Conservation (phyloP, 2,329 filamentous ascomycete genomes). For the Neocatenulostroma microsporum region DNA sequence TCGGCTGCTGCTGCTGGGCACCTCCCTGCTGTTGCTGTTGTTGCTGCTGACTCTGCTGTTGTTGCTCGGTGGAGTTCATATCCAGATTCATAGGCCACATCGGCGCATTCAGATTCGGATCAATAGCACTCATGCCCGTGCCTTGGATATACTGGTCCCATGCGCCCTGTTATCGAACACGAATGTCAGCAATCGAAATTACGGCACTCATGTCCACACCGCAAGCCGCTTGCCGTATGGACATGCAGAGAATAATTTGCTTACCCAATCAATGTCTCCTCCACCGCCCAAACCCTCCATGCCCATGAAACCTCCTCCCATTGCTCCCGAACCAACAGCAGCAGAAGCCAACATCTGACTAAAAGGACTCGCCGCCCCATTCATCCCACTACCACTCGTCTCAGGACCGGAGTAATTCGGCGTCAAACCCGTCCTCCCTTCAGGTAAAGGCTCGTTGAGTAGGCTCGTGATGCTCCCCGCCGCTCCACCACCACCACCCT, state of each 20-base stretch:
- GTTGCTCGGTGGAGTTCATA: constrained; percentile 17
- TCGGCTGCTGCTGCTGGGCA: neutral
- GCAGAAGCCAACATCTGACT: constrained; percentile 24
- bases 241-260: neutral
- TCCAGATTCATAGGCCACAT: constrained; percentile 40
- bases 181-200: no score
- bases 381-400: constrained; percentile 22
- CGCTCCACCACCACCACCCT: constrained; percentile 15
- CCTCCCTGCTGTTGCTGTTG: constrained; percentile 4
- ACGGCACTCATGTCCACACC: no score
- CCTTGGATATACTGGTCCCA: constrained; percentile 64
- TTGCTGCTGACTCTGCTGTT: no score
- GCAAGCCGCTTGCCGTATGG: no score
- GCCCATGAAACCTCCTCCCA: constrained; percentile 40
- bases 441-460: constrained; percentile 26
- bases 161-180: constrained; percentile 55
- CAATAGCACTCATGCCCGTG: constrained; percentile 27
- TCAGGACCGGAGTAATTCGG: constrained; percentile 29
- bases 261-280: constrained; percentile 48
- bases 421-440: constrained; percentile 25
- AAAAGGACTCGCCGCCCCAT: constrained; percentile 25
- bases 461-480: constrained; percentile 29
- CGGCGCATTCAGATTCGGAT: constrained; percentile 35
- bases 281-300: constrained; percentile 47
- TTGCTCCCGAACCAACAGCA: constrained; percentile 24